Evolutionary conservation across 768 basidiomycete genomes (phyloP).

Genomic region (Russula abietina): DNA sequence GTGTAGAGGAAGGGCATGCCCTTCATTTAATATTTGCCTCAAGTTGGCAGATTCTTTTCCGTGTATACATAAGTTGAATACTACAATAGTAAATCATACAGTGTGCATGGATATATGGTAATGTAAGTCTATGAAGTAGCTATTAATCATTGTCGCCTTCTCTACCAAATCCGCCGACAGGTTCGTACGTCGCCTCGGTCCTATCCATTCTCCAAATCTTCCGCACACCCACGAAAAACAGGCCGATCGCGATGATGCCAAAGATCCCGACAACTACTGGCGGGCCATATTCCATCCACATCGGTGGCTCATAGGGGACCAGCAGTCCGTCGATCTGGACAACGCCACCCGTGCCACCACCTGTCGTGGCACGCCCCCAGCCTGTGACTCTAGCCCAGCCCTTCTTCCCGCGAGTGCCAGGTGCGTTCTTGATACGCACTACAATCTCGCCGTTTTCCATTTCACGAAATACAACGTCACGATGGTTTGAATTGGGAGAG

Average conservation of each 20-base stretch:
- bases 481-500: slow-evolving; percentile 61
- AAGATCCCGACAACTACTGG: slow-evolving; percentile 56
- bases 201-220: slow-evolving; percentile 67
- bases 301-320: slow-evolving; percentile 78
- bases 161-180: slow-evolving; percentile 70
- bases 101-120: slow-evolving; percentile 4
- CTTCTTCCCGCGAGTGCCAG: slow-evolving; percentile 53
- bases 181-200: slow-evolving; percentile 86
- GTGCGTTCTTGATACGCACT: slow-evolving; percentile 68
- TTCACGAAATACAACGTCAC: slow-evolving; percentile 75
- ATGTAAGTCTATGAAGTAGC: slow-evolving; percentile 11
- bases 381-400: slow-evolving; percentile 62
- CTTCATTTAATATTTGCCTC: background rate
- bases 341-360: slow-evolving; percentile 76
- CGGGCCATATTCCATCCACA: slow-evolving; percentile 74
- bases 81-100: slow-evolving; percentile 5
- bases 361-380: slow-evolving; percentile 74
- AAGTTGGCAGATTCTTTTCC: background rate
- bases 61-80: background rate
- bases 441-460: slow-evolving; percentile 45
- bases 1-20: background rate
- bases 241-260: slow-evolving; percentile 55
- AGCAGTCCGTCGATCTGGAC: slow-evolving; percentile 81
- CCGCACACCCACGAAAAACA: slow-evolving; percentile 69
- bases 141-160: slow-evolving; percentile 42